A percentile compares a stretch with the other conserved stretches of the same genome.
phyloP scores from a whole-genome alignment of 768 basidiomycete genomes.

The Phanerodontia chrysosporium region DNA sequence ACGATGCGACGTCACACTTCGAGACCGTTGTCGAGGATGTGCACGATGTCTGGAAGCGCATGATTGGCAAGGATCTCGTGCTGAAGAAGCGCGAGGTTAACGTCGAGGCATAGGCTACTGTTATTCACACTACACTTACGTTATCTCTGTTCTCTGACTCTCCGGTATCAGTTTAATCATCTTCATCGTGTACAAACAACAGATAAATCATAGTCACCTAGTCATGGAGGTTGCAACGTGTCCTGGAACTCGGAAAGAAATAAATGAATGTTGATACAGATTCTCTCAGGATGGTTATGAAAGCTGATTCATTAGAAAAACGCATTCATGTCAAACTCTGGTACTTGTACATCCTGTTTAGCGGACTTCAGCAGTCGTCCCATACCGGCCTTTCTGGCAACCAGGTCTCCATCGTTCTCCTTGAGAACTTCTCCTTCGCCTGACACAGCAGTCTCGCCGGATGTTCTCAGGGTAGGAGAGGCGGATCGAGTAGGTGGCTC shows the following conservation, averaged over 20 bases:
- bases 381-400: constrained; percentile 66
- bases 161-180: background rate
- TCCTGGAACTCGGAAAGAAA: background rate
- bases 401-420: constrained; percentile 49
- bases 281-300: background rate
- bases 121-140: background rate
- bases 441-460: constrained; percentile 2
- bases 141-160: background rate
- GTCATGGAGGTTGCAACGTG: constrained; percentile 2
- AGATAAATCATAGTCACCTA: constrained; percentile 1
- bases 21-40: constrained; percentile 99
- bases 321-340: constrained; percentile 83
- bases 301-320: constrained; percentile 45
- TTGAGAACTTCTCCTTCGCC: constrained; percentile 34
- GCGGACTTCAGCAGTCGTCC: constrained; percentile 89
- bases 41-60: constrained; percentile 91
- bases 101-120: constrained; percentile 39
- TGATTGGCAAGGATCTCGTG: constrained; percentile 71
- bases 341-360: constrained; percentile 79
- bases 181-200: constrained; percentile 1
- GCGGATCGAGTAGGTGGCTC: constrained; percentile 51
- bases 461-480: constrained; percentile 38
- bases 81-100: constrained; percentile 85
- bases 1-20: constrained; percentile 98
- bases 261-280: background rate